Evolutionary conservation across 176 grass and related monocot species (phyloP).

Genomic region (Melocanna baccifera): DNA sequence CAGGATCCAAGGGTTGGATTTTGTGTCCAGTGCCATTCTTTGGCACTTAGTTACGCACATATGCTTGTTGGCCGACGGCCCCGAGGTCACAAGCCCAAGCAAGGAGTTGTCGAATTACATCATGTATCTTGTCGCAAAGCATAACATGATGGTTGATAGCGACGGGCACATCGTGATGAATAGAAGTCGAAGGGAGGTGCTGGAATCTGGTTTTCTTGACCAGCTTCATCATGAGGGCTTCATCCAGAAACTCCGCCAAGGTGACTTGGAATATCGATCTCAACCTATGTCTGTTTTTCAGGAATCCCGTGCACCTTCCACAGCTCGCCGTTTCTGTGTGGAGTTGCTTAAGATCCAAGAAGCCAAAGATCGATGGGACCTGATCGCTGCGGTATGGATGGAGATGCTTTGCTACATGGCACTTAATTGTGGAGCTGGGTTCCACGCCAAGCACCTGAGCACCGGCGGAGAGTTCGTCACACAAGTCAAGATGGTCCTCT

Average conservation of each 20-base stretch:
- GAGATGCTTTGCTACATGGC: neutral
- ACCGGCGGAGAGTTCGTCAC: neutral
- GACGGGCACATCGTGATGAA: neutral
- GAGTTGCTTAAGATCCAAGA: neutral
- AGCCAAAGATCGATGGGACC: neutral
- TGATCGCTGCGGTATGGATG: neutral
- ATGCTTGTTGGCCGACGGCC: neutral
- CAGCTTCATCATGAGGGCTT: neutral
- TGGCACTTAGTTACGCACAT: neutral
- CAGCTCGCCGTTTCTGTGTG: neutral
- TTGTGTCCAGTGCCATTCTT: neutral
- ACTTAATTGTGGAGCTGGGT: neutral
- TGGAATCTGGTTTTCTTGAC: neutral
- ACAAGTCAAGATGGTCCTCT: neutral
- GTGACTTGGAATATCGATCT: too few species aligned
- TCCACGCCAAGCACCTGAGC: neutral
- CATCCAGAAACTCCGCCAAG: too few species aligned
- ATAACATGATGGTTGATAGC: neutral
- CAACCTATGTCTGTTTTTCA: too few species aligned
- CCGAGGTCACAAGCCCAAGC: neutral
- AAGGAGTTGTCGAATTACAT: neutral
- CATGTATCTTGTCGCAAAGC: neutral
- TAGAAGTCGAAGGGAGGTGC: neutral
- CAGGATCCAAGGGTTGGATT: neutral
- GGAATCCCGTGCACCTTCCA: too few species aligned